Percentiles rank a stretch among this genome's conserved stretches.
Conservation (phyloP, 805 yeast genomes). For the Wickerhamiella musiphila region DNA sequence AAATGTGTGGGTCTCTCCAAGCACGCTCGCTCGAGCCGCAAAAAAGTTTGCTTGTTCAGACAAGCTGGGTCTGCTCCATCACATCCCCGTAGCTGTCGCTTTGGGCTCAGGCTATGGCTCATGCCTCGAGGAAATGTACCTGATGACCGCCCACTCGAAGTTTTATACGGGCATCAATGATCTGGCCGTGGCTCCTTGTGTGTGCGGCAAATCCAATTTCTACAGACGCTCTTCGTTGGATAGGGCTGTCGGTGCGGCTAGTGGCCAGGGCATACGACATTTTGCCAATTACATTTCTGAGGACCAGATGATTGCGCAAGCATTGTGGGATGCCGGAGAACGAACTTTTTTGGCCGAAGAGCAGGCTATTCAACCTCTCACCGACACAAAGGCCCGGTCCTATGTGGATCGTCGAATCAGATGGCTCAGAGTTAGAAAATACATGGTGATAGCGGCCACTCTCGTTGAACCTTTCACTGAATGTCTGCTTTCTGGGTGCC, state of each 20-base stretch:
- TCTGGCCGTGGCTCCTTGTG: conserved; percentile 67
- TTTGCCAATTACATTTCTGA: conserved; percentile 78
- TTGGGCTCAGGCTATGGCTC: conserved; percentile 33
- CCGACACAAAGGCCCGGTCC: conserved; percentile 27
- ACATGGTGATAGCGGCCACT: conserved; percentile 77
- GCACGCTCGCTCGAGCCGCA: conserved; percentile 50
- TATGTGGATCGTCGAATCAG: conserved; percentile 55
- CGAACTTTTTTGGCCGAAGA: conserved; percentile 69
- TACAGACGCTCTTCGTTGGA: conserved; percentile 47
- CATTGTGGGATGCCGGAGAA: conserved; percentile 60
- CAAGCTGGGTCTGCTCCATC: conserved; percentile 53
- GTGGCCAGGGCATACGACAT: conserved; percentile 35
- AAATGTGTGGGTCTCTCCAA: conserved; percentile 60
- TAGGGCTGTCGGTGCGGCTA: conserved; percentile 16
- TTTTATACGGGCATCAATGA: conserved; percentile 67
- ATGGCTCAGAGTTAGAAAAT: conserved; percentile 74
- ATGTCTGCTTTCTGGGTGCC: conserved; percentile 43
- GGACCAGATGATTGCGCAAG: conserved; percentile 82
- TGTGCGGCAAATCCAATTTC: conserved; percentile 74
- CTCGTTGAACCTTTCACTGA: conserved; percentile 78
- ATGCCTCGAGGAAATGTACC: conserved; percentile 66
- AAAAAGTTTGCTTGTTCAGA: conserved; percentile 24
- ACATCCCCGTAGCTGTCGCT: conserved; percentile 36
- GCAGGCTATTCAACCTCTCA: conserved; percentile 58
- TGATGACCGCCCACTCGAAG: conserved; percentile 69